Evolutionary conservation across 257 asterid genomes (phyloP).

Genomic region (Solanum piurae): DNA sequence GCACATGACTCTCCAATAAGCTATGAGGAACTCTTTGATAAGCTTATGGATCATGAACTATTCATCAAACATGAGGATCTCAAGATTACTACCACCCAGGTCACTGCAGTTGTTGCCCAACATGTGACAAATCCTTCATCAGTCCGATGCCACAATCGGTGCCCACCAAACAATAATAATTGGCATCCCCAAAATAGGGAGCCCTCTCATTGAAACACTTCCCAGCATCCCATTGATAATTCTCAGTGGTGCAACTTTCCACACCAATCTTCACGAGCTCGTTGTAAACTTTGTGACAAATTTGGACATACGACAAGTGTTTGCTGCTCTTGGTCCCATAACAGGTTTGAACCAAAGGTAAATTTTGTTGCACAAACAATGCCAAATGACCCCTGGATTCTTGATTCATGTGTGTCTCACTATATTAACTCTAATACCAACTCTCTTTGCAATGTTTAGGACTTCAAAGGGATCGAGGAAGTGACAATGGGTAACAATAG

Average conservation of each 20-base stretch:
- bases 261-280: neutral
- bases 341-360: too few species aligned
- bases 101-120: neutral
- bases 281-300: neutral
- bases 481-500: too few species aligned
- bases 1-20: neutral
- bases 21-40: neutral
- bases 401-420: neutral
- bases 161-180: neutral
- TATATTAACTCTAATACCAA: fast-evolving
- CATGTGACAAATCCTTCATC: neutral
- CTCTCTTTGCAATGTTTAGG: too few species aligned
- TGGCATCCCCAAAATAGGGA: neutral
- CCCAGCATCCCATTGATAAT: neutral
- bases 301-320: too few species aligned
- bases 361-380: too few species aligned
- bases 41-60: neutral
- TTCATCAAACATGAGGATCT: neutral
- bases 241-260: neutral
- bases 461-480: too few species aligned
- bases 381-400: too few species aligned
- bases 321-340: too few species aligned
- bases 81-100: neutral
- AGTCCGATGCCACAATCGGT: neutral
- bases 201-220: too few species aligned